Base-by-base conservation (phyloP, 1,284 basidiomycete species). In the Ustilago cynodontis region DNA sequence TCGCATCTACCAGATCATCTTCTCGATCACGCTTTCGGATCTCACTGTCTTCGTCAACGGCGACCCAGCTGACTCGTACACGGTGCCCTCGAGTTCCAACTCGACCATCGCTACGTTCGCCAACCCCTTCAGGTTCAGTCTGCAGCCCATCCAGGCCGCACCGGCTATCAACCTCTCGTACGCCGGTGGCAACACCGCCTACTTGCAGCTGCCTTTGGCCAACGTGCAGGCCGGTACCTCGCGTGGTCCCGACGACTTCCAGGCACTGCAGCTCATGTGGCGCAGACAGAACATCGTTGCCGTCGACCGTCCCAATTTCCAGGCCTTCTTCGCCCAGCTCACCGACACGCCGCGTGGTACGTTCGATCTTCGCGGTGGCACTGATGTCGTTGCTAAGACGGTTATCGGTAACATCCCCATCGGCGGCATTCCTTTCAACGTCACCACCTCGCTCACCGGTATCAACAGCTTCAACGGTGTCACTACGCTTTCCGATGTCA, bases 51-150 rank as follows among this genome's bases (percentile, higher is more conserved):
- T 86, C 1, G 87, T 92, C 86, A 87, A 88, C 53, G 75, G 66
- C 41, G 47, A 79, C 45, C 74, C 71, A 14, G 61, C 65, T 33
- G 63, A 78, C 50, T 73, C 75, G 39, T 85, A 82, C 73, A 59
- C 56, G 9, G 58, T 80, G 14, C 78, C 72, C 1, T 69, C 67
- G 39, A 73, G 71, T 14, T 74, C 68, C 35, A 88, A 90, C 63
- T 86, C 88, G 63, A 91, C 91, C 0, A 74, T 91, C 3, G 92
- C 91, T 16, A 87, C 88, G 68, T 92, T 92, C 83, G 90, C 90
- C 85, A 93, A 93, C 86, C 92, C 92, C 1, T 93, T 93, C 86
- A 91, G 90, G 11, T 93, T 93, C 87, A 90, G 90, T 22, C 84
- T 93, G 60, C 91, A 92, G 81, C 91, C 91, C 41, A 85, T 91